phyloP scores from a whole-genome alignment of 345 rosid species.

The Zanthoxylum bungeanum region DNA sequence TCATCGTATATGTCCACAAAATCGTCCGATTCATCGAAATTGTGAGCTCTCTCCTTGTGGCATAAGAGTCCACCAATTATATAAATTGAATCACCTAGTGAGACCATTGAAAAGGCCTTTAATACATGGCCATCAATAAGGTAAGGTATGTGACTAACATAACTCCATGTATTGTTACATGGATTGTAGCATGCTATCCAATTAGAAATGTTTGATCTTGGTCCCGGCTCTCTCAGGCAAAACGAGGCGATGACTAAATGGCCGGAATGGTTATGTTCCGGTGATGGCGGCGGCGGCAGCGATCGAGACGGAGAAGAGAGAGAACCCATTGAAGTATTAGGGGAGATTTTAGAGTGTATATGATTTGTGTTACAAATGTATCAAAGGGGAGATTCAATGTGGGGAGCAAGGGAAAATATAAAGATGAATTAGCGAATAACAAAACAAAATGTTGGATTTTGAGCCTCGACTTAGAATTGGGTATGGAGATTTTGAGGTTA shows the following conservation, averaged over 20 bases:
- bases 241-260: slow-evolving; percentile 32
- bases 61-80: slow-evolving; percentile 44
- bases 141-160: slow-evolving; percentile 32
- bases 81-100: slow-evolving; percentile 33
- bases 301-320: slow-evolving; percentile 21
- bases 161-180: slow-evolving; percentile 33
- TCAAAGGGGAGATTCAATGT: slow-evolving; percentile 20
- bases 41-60: slow-evolving; percentile 13
- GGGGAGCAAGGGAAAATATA: neutral
- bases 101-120: slow-evolving; percentile 44
- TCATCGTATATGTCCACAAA: slow-evolving; percentile 10
- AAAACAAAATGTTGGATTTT: slow-evolving; percentile 13
- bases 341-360: neutral
- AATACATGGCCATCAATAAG: slow-evolving; percentile 31
- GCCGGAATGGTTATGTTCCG: neutral
- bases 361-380: neutral
- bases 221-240: slow-evolving; percentile 23
- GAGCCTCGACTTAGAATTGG: slow-evolving; percentile 22
- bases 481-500: neutral
- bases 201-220: slow-evolving; percentile 16
- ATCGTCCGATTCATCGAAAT: slow-evolving; percentile 8
- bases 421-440: slow-evolving; percentile 11
- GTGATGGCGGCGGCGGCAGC: neutral
- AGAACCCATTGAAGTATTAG: slow-evolving; percentile 29
- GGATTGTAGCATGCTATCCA: slow-evolving; percentile 49